A percentile compares a stretch with the other conserved stretches of the same genome.
Conservation (phyloP, 2,329 filamentous ascomycete genomes). For the Uncinocarpus reesii region DNA sequence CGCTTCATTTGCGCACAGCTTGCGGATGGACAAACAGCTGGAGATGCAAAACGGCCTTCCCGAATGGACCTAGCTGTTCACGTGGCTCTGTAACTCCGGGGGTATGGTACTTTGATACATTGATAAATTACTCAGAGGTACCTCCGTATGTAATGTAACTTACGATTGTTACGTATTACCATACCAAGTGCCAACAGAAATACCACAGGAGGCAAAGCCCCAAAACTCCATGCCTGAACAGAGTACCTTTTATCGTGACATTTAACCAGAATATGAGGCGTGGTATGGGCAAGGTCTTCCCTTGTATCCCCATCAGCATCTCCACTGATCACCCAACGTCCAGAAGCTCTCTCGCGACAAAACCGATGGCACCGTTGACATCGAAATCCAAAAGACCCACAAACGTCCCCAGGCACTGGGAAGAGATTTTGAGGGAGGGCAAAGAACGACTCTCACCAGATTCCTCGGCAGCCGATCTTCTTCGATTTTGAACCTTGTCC, state of each 20-base stretch:
- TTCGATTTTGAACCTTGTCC: too few species aligned
- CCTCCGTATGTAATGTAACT: constrained; percentile 2
- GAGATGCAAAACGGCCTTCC: too few species aligned
- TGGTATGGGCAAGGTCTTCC: background rate
- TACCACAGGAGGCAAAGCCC: too few species aligned
- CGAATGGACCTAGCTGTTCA: too few species aligned
- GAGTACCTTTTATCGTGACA: background rate
- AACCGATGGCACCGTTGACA: background rate
- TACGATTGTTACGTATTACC: background rate
- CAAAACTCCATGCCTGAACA: background rate
- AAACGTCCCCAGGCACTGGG: too few species aligned
- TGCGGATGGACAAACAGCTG: too few species aligned
- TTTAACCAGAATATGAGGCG: background rate
- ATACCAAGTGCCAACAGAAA: background rate
- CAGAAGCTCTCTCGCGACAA: background rate
- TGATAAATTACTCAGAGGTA: too few species aligned
- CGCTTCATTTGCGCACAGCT: too few species aligned
- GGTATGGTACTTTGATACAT: background rate
- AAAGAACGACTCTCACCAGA: too few species aligned
- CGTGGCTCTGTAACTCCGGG: too few species aligned
- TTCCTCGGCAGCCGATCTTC: too few species aligned
- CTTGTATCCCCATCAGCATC: background rate
- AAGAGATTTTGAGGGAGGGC: too few species aligned
- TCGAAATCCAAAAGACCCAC: background rate
- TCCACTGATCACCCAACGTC: constrained; percentile 2